Evolutionary conservation across 768 basidiomycete species (phyloP), one percentile per base, ranked within the genome.

Genomic region (Phanerodontia chrysosporium): DNA sequence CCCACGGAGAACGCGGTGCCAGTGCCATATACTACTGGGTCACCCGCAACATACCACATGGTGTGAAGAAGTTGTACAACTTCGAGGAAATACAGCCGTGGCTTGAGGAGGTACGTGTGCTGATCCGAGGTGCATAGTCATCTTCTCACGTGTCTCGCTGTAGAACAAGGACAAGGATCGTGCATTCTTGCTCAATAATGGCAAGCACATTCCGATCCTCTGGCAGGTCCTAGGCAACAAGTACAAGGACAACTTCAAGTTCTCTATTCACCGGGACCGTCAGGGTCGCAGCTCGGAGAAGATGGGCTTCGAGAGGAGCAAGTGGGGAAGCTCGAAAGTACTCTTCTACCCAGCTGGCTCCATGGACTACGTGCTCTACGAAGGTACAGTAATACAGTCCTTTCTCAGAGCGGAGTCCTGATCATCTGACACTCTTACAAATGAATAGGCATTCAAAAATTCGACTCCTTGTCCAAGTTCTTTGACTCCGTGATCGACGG

Each of bases 191-290:
- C 72, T 90, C 57, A 89, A 87, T 66, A 86, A 91, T 69, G 86
- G 87, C 59, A 87, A 85, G 64, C 84, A 83, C 65, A 83, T 83
- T 46, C 92, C 92, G 1, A 72, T 93, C 12, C 76, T 93, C 42
- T 94, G 91, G 92, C 83, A 87, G 64, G 85, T 89, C 22, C 80
- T 94, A 27, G 83, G 80, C 24, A 89, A 90, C 68, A 88, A 84
- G 63, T 92, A 85, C 73, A 68, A 77, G 58, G 83, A 82, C 45
- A 74, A 83, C 62, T 75, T 93, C 10, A 77, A 75, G 27, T 84
- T 92, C 62, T 87, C 78, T 1, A 77, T 80, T 28, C 82, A 86
- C 65, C 82, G 81, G 35, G 89, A 91, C 73, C 80, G 83, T 25
- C 79, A 86, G 49, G 89, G 85, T 22, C 78, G 75, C 57, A 79